Evolutionary conservation across 139 green algal species (phyloP).

Genomic region (Marvania coccoides): DNA sequence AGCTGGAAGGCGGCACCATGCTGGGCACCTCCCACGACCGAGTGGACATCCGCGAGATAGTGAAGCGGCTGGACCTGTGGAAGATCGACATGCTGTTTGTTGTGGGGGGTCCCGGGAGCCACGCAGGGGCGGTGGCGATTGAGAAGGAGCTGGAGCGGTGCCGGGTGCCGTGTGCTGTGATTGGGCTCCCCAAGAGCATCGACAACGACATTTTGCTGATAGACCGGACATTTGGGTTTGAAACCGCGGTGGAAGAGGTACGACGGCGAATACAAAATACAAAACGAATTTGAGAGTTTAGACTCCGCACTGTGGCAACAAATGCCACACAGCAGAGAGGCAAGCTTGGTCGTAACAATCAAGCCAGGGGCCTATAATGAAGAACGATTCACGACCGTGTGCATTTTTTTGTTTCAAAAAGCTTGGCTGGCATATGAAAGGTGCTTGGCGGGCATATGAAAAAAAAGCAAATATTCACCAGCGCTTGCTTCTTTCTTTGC

Average conservation of each 20-base stretch:
- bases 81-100: conserved; percentile 96
- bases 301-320: too few relatives aligned
- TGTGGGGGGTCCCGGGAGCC: conserved; percentile 85
- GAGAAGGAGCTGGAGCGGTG: conserved; percentile 50
- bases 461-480: too few relatives aligned
- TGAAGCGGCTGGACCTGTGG: conserved; percentile 90
- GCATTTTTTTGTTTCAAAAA: too few relatives aligned
- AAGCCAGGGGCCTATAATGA: too few relatives aligned
- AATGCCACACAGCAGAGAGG: too few relatives aligned
- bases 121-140: conserved; percentile 71
- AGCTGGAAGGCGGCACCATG: conserved; percentile 93
- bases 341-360: too few relatives aligned
- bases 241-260: conserved; percentile 73
- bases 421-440: too few relatives aligned
- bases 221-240: conserved; percentile 66
- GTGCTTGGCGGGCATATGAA: too few relatives aligned
- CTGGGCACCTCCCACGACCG: conserved; percentile 85
- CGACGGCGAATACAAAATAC: too few relatives aligned
- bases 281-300: too few relatives aligned
- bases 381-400: too few relatives aligned
- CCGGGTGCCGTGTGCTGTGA: conserved; percentile 62
- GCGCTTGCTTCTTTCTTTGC: too few relatives aligned
- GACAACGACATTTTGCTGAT: conserved; percentile 46
- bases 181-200: conserved; percentile 94
- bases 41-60: conserved; percentile 86